Evolutionary conservation across 805 yeast genomes (phyloP).

Genomic region (Spathaspora passalidarum): DNA sequence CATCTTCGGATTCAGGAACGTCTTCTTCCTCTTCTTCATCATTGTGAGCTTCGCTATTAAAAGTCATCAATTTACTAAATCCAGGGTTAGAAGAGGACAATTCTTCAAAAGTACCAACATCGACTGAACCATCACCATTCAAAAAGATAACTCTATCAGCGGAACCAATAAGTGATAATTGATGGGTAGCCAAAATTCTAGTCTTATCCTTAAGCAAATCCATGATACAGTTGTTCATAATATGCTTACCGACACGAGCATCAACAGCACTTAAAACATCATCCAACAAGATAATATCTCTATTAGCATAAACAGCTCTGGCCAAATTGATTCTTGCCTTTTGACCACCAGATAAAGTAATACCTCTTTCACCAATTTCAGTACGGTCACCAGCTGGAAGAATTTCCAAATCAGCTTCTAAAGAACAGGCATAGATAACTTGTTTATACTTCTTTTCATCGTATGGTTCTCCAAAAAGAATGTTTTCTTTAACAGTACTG

Average conservation of each 20-base stretch:
- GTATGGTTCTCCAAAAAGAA: slow-evolving; percentile 24
- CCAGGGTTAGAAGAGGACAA: slow-evolving; percentile 21
- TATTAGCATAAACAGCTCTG: slow-evolving; percentile 31
- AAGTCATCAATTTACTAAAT: slow-evolving; percentile 28
- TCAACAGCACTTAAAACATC: slow-evolving; percentile 39
- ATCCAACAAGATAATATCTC: slow-evolving; percentile 29
- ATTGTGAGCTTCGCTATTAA: slow-evolving; percentile 14
- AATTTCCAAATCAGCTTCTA: slow-evolving; percentile 29
- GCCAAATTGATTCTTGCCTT: slow-evolving; percentile 36
- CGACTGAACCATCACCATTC: slow-evolving; percentile 30
- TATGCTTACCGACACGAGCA: slow-evolving; percentile 37
- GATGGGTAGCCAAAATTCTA: slow-evolving; percentile 37
- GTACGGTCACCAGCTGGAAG: slow-evolving; percentile 35
- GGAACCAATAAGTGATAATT: slow-evolving; percentile 29
- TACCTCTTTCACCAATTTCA: slow-evolving; percentile 37
- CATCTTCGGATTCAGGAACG: slow-evolving; percentile 12
- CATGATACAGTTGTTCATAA: slow-evolving; percentile 28
- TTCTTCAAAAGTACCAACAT: slow-evolving; percentile 27
- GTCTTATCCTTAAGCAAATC: slow-evolving; percentile 28
- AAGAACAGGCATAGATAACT: slow-evolving; percentile 28
- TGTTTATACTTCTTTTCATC: slow-evolving; percentile 22
- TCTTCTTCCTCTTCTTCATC: slow-evolving; percentile 15
- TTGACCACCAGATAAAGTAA: slow-evolving; percentile 37
- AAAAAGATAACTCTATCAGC: slow-evolving; percentile 30
- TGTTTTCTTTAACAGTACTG: slow-evolving; percentile 30